These are phyloP conservation scores for Suhomyces ambrosiae DNA, from an alignment of 1,139 yeast genomes.

Conservation along the genomic window DNA sequence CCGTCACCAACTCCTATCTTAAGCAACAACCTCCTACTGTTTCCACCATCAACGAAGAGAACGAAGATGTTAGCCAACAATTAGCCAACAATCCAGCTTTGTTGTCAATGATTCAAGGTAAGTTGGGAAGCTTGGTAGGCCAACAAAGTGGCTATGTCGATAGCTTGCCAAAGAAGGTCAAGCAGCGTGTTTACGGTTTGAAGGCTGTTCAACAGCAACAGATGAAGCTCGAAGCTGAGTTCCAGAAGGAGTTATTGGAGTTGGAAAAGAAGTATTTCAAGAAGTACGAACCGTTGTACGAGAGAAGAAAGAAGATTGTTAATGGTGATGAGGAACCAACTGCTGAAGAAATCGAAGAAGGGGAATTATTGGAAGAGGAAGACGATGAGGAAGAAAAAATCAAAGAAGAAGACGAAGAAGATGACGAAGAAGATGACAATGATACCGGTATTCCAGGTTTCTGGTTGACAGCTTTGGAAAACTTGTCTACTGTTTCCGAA, in stretches of 20 bases:
- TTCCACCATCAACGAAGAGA: constrained; percentile 77
- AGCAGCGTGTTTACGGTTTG: constrained; percentile 77
- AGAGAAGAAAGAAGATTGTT: constrained; percentile 71
- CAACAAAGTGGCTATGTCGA: constrained; percentile 85
- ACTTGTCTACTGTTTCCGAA: constrained; percentile 78
- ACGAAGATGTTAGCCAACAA: constrained; percentile 43
- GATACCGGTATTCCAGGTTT: constrained; percentile 85
- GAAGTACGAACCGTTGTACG: constrained; percentile 77
- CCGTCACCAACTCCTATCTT: constrained; percentile 76
- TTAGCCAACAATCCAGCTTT: constrained; percentile 75
- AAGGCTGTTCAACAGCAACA: constrained; percentile 84
- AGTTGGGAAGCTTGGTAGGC: constrained; percentile 82
- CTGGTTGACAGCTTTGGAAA: constrained; percentile 95
- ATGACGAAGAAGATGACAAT: constrained; percentile 38
- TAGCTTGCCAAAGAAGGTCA: constrained; percentile 71
- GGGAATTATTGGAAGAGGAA: constrained; percentile 63
- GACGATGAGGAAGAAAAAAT: constrained; percentile 37
- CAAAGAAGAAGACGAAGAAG: constrained; percentile 47
- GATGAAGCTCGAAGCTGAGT: constrained; percentile 83
- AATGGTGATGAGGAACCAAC: constrained; percentile 78
- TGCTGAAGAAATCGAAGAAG: constrained; percentile 72
- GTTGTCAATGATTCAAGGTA: constrained; percentile 86
- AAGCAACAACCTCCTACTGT: constrained; percentile 72
- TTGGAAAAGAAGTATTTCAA: constrained; percentile 80
- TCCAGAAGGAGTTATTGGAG: constrained; percentile 84